Conservation (phyloP, 2,329 filamentous ascomycete genomes). For the Aspergillus piperis region DNA sequence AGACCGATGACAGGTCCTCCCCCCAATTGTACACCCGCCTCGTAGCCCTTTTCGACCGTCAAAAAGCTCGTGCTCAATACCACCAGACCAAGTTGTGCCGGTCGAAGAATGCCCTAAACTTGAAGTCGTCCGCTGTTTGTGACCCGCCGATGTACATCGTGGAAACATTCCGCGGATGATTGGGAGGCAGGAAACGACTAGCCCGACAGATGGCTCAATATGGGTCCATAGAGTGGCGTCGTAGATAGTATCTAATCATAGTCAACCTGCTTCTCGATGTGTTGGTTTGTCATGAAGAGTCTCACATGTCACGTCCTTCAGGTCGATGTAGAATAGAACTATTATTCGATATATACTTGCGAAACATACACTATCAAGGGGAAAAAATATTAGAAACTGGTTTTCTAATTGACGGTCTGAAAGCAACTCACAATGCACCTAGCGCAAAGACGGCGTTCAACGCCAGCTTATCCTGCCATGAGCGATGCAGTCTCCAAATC, state of each 20-base stretch:
- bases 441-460: conserved; percentile 25
- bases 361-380: not conserved
- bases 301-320: not conserved
- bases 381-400: not conserved
- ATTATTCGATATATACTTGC: not conserved
- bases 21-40: not conserved
- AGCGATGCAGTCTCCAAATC: conserved; percentile 31
- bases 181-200: not conserved
- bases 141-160: not conserved
- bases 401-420: not conserved
- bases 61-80: not conserved
- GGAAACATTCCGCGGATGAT: not conserved
- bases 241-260: not conserved
- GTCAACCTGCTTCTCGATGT: not conserved
- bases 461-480: conserved; percentile 33
- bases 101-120: not conserved
- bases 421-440: not conserved
- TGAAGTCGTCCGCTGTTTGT: not conserved
- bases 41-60: not conserved
- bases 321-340: not conserved
- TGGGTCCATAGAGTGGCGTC: not conserved
- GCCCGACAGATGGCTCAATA: not conserved
- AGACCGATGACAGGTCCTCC: not conserved
- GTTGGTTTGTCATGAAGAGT: too few species aligned
- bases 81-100: not conserved